Base-by-base conservation (phyloP, 78 protist genomes). In the Dictyostelium citrinum region DNA sequence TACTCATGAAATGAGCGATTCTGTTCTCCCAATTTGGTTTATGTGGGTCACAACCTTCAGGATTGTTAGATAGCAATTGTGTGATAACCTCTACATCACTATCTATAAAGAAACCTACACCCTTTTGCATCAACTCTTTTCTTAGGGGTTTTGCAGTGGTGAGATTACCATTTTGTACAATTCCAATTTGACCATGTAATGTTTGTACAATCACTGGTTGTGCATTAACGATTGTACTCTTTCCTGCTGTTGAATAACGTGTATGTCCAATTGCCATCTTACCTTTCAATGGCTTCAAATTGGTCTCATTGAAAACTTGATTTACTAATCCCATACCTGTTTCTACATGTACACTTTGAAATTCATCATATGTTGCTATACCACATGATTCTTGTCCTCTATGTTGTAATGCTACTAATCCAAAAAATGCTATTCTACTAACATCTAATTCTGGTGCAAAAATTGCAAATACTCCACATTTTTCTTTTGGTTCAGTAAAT, bases 271-370 rank as follows among this genome's bases (percentile, higher is more conserved):
- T 74, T 24, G 86, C 96, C 93, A 84, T 83, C 16, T 85, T 71
- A 20, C 96, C 96, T 3, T 68, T 51, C 7, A 92, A 20, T 41
- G 90, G 90, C n/a, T 92, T 92, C 58, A 92, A 49, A 46, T 92
- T 92, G 11, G 75, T n/a, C 35, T 92, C 96, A 51, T 83, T 92
- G 70, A 92, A 92, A 9, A 92, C 96, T 71, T 92, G 96, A 33
- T 84, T 84, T 9, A 92, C 96, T 22, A 92, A 49, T 29, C 96
- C 96, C 90, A 92, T 82, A n/a, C 96, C 96, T 78, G 93, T 83
- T 49, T 92, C 90, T 3, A 92, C 82, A 37, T 92, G 95, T 7
- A 84, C 96, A 24, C 83, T 33, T 33, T 92, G 90, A 45, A 75
- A 41, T 77, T 72, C 55, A 75, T 84, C 95, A 45, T 92, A 86